Base-by-base conservation (phyloP, 768 basidiomycete species). In the Amyloporia xantha region DNA sequence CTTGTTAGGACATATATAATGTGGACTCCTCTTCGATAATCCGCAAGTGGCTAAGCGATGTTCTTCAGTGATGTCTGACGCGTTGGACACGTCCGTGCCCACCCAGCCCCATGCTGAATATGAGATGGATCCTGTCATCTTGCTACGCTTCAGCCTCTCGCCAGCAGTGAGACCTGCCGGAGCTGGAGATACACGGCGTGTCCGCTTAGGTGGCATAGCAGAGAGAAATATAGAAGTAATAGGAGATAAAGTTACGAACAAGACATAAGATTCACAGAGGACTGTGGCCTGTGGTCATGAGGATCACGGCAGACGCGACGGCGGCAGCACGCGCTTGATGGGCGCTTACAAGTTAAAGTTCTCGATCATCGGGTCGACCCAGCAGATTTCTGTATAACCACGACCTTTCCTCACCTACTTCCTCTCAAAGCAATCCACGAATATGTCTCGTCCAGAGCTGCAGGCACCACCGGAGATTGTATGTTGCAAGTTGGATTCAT, bases 31-130 rank as follows among this genome's bases (percentile, higher is more conserved):
- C 44, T 58, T 54, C 1, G 81, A 77, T 41, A 92, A 68, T 10
- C 87, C 86, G 53, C 84, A 91, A 1, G 86, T 77, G 49, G 76
- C 69, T 37, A 82, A 66, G 41, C 75, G 71, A 60, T 92, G 86
- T 47, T 84, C 80, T 30, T 68, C 59, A 15, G 83, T 77, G 54
- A 94, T 87, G n/a, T 77, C 66, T 2, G 76, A 74, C 49, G 70
- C 59, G 45, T 74, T 66, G 15, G 66, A 66, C 43, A 81, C 82
- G 57, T 84, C 81, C 38, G 81, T 75, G 43, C 77, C 81, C 44
- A 90, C 84, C 91, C 91, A 94, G 43, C 75, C 75, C 91, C 91
- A 92, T n/a, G 76, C 67, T 26, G 76, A 71, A 48, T 71, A 63
- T 36, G 66, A 46, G 13, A 42, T 66, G 36, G 67, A 66, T 23